Base-by-base conservation (phyloP, 108 stramenopile species). In the Cylindrotheca closterium region DNA sequence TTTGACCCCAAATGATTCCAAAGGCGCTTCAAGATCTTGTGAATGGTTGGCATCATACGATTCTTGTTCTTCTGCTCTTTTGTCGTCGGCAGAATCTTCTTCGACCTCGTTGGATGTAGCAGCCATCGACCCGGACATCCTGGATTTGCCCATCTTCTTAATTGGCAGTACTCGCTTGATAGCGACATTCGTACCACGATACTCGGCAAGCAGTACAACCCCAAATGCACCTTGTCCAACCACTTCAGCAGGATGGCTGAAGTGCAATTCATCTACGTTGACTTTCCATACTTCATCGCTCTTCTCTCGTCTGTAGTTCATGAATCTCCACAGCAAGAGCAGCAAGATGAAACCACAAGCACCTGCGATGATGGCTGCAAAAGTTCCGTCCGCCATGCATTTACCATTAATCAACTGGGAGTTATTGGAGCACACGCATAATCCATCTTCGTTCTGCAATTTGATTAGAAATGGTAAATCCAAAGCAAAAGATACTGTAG, bases 111-210 rank as follows among this genome's bases (percentile, higher is more conserved):
- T n/a, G n/a, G n/a, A n/a, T n/a, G n/a, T n/a, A n/a, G n/a, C n/a
- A n/a, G n/a, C n/a, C n/a, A n/a, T n/a, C n/a, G n/a, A n/a, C n/a
- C n/a, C n/a, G n/a, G n/a, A n/a, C n/a, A n/a, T n/a, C n/a, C n/a
- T n/a, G n/a, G n/a, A n/a, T n/a, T n/a, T n/a, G n/a, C n/a, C n/a
- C n/a, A 3, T 23, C 21, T 8, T 42, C 3, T 18, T 10, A 29
- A 71, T 65, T 2, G 78, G 73, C n/a, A 79, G 63, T 1, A 79
- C 78, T 21, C 78, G 68, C 37, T 79, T 79, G 25, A 74, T 67
- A 4, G 78, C 78, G 7, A 79, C 78, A 22, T 74, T 34, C 1
- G 78, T 79, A 22, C 78, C 78, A 28, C 78, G 67, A 51, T 75
- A 75, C 32, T 69, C 63, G 1, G 46, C 74, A 17, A 63, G 68